Evolutionary conservation across 192 early-diverging fungal species (phyloP).

Genomic region (Coemansia sp.): DNA sequence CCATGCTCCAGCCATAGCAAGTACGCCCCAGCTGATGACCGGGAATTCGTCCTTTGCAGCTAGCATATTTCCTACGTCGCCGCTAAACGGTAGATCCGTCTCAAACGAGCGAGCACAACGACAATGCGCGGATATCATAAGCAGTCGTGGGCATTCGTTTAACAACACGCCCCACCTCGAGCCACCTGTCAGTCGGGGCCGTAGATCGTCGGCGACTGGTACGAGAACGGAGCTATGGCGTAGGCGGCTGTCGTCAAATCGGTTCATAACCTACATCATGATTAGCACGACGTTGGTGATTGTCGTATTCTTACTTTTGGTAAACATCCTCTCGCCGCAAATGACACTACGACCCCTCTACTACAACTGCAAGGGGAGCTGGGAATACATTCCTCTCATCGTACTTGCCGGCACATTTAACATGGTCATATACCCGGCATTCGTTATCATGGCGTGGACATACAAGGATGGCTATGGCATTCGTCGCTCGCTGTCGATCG

Average conservation of each 20-base stretch:
- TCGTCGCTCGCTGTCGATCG: slow-evolving; percentile 17
- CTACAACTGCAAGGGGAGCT: slow-evolving; percentile 27
- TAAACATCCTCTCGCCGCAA: slow-evolving; percentile 23
- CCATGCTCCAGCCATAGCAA: not conserved
- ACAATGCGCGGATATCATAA: not conserved
- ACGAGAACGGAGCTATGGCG: slow-evolving; percentile 3
- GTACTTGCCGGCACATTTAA: not conserved
- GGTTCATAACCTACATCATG: slow-evolving; percentile 16
- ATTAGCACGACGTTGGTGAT: not conserved
- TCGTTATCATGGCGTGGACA: slow-evolving; percentile 14
- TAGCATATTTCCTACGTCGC: not conserved
- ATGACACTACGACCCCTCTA: slow-evolving; percentile 23
- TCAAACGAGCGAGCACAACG: not conserved
- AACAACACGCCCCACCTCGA: not conserved
- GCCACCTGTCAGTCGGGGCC: not conserved
- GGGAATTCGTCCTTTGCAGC: not conserved
- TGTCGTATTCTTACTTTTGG: slow-evolving; percentile 8
- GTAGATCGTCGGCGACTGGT: not conserved
- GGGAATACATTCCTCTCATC: slow-evolving; percentile 12
- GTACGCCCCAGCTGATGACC: not conserved
- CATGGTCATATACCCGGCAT: slow-evolving; percentile 10
- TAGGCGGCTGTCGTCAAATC: slow-evolving; percentile 13
- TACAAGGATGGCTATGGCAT: slow-evolving; percentile 38
- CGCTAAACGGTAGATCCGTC: not conserved
- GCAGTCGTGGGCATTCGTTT: not conserved